Evolutionary conservation across 495 filamentous ascomycete species (phyloP).

Genomic region (Pyrenula aspistea): DNA sequence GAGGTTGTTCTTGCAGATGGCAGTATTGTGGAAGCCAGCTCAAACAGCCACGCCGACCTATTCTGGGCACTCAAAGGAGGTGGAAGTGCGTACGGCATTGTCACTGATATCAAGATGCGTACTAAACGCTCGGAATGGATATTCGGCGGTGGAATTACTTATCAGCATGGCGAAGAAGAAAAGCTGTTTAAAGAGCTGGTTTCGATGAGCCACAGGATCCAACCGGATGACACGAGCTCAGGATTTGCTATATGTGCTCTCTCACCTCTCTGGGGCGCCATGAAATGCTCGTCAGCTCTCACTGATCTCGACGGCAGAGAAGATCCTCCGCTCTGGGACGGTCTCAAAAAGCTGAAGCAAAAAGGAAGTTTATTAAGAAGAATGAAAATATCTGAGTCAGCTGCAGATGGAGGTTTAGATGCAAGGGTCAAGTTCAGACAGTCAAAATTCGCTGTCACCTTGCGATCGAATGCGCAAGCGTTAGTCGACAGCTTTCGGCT

Average conservation of each 20-base stretch:
- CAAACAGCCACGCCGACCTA: constrained; percentile 39
- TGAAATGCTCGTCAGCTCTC: background rate
- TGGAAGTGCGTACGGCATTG: constrained; percentile 41
- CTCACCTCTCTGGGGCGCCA: background rate
- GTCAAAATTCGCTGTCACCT: constrained; percentile 14
- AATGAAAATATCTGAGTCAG: constrained; percentile 29
- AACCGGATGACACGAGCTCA: background rate
- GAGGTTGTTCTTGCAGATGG: constrained; percentile 53
- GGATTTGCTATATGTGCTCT: background rate
- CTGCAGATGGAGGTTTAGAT: constrained; percentile 22
- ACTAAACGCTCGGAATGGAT: constrained; percentile 6
- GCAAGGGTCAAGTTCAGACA: constrained; percentile 33
- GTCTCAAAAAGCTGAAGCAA: constrained; percentile 24
- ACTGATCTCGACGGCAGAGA: background rate
- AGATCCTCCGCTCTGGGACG: constrained; percentile 25
- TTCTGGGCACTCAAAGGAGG: constrained; percentile 49
- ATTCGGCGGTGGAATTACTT: background rate
- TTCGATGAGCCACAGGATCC: background rate
- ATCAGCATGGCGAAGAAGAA: background rate
- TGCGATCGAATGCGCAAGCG: constrained; percentile 9
- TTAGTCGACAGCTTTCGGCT: constrained; percentile 23
- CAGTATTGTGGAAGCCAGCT: constrained; percentile 38
- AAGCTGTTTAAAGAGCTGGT: background rate
- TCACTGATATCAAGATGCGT: constrained; percentile 22
- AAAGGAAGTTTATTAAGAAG: constrained; percentile 23